These are phyloP conservation scores for Neonectria coccinea DNA, from an alignment of 2,329 filamentous ascomycete genomes.

Conservation along the genomic window DNA sequence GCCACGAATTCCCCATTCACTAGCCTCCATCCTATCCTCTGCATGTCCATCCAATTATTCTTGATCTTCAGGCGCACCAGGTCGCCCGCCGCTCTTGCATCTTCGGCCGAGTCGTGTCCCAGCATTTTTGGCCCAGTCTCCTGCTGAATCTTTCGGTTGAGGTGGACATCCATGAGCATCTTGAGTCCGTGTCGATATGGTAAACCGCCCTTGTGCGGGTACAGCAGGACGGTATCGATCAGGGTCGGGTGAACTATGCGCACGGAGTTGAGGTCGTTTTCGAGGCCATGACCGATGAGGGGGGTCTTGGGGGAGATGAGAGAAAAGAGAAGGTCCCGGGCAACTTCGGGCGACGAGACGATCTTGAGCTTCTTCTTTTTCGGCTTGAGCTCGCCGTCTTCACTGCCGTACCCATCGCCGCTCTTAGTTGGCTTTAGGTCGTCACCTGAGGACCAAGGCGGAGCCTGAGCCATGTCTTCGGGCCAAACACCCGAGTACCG, in stretches of 20 bases:
- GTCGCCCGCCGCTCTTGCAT: slow-evolving; percentile 89
- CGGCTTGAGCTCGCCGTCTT: slow-evolving; percentile 46
- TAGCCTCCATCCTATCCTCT: slow-evolving; percentile 74
- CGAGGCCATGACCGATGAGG: slow-evolving; percentile 90
- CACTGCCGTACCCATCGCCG: slow-evolving; percentile 40
- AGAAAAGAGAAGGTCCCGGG: slow-evolving; percentile 81
- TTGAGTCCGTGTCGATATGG: slow-evolving; percentile 85
- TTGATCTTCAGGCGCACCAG: slow-evolving; percentile 79
- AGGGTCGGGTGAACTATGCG: slow-evolving; percentile 87
- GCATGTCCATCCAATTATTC: slow-evolving; percentile 76
- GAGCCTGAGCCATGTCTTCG: slow-evolving; percentile 78
- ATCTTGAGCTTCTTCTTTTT: slow-evolving; percentile 70
- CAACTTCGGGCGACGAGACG: slow-evolving; percentile 78
- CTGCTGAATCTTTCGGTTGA: slow-evolving; percentile 83
- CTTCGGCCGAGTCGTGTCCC: slow-evolving; percentile 94
- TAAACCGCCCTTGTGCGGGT: slow-evolving; percentile 80
- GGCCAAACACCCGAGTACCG: slow-evolving; percentile 88
- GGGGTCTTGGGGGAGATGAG: slow-evolving; percentile 82
- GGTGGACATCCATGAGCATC: slow-evolving; percentile 73
- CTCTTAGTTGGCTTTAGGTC: slow-evolving; percentile 43
- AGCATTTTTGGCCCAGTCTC: slow-evolving; percentile 61
- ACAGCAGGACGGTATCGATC: slow-evolving; percentile 88
- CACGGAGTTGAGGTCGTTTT: slow-evolving; percentile 91
- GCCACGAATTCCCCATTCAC: slow-evolving; percentile 60
- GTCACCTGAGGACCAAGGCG: slow-evolving; percentile 59